phyloP scores from a whole-genome alignment of 306 rosid species.

The Delonix regia region DNA sequence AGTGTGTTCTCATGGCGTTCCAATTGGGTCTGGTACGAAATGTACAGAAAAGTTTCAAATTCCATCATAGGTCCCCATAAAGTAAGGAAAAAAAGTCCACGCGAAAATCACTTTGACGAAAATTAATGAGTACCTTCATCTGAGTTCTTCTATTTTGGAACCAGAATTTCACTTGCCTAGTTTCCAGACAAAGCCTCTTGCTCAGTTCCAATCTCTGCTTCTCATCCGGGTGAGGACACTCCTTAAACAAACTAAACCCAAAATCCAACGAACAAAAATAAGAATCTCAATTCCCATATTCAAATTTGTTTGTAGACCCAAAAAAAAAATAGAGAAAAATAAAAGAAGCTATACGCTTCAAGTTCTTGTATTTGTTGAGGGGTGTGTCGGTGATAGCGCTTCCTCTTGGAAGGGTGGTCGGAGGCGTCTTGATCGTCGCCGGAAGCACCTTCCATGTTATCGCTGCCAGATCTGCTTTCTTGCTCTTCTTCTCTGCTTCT shows the following conservation, averaged over 20 bases:
- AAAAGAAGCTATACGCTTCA: constrained; percentile 60
- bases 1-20: constrained; percentile 90
- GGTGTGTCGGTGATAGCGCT: constrained; percentile 96
- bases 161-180: constrained; percentile 96
- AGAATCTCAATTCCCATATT: neutral
- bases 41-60: neutral
- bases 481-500: constrained; percentile 88
- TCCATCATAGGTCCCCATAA: constrained; percentile 5
- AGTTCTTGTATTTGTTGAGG: constrained; percentile 99
- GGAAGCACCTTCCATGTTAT: constrained; percentile 87
- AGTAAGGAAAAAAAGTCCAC: neutral
- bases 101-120: constrained; percentile 9
- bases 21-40: constrained; percentile 77
- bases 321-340: neutral
- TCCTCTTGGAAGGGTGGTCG: constrained; percentile 77
- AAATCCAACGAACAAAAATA: neutral
- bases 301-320: neutral
- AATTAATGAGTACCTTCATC: constrained; percentile 69
- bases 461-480: constrained; percentile 97
- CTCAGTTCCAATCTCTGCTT: constrained; percentile 90
- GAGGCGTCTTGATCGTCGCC: constrained; percentile 90
- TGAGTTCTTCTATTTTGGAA: constrained; percentile 98
- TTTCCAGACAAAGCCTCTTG: constrained; percentile 75
- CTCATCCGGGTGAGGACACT: constrained; percentile 98
- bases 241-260: constrained; percentile 76